phyloP scores from a whole-genome alignment of 805 yeast species.

The Starmerella asiatica region DNA sequence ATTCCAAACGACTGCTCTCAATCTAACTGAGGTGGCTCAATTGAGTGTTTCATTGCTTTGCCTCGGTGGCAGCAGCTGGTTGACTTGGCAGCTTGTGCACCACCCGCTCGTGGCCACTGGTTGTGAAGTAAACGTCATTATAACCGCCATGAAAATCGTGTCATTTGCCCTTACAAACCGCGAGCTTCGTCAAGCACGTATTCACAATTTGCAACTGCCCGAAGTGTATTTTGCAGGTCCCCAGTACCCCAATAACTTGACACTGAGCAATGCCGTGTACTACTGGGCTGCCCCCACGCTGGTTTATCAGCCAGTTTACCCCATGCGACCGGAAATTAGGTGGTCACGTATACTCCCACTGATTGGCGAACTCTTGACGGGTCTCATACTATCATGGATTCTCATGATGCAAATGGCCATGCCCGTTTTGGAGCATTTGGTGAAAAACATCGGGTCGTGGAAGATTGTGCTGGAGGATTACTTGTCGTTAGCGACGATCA shows the following conservation, averaged over 20 bases:
- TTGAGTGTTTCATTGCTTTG: slow-evolving; percentile 21
- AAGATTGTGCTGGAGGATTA: slow-evolving; percentile 25
- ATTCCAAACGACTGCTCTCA: neutral
- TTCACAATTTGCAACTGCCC: slow-evolving; percentile 1
- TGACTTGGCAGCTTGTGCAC: slow-evolving; percentile 25
- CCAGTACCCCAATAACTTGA: slow-evolving; percentile 32
- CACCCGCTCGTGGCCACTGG: slow-evolving; percentile 35
- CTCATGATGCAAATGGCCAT: slow-evolving; percentile 32
- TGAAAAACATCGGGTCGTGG: slow-evolving; percentile 23
- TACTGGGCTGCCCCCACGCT: slow-evolving; percentile 38
- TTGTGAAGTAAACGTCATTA: slow-evolving; percentile 32
- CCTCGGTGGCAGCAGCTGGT: slow-evolving; percentile 11
- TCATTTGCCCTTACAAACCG: slow-evolving; percentile 35
- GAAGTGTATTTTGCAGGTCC: slow-evolving; percentile 23
- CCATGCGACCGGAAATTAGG: slow-evolving; percentile 27
- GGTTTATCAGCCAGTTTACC: slow-evolving; percentile 38
- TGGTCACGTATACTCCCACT: slow-evolving; percentile 26
- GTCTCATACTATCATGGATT: slow-evolving; percentile 28
- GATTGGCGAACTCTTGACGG: slow-evolving; percentile 28
- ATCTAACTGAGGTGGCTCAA: slow-evolving; percentile 25
- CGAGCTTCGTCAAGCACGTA: slow-evolving; percentile 30
- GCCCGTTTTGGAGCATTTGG: slow-evolving; percentile 31
- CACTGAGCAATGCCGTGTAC: slow-evolving; percentile 27
- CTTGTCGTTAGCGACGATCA: slow-evolving; percentile 30
- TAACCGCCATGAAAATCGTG: slow-evolving; percentile 31